Conservation (phyloP, 2,329 filamentous ascomycete genomes). For the Neocatenulostroma microsporum region DNA sequence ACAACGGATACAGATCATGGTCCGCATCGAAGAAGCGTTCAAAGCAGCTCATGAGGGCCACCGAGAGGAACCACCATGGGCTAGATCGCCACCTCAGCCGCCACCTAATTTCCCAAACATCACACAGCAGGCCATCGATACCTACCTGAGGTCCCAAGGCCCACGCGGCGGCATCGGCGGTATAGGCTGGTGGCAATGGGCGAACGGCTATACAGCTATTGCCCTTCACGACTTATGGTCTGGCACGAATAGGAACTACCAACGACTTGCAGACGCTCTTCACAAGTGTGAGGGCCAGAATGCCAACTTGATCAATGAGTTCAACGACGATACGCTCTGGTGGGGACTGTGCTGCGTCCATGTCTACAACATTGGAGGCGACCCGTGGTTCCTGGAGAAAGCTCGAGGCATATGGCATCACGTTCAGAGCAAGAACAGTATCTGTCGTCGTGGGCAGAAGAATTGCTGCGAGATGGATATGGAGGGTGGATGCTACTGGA, state of each 20-base stretch:
- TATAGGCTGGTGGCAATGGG: slow-evolving; percentile 26
- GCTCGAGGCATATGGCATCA: slow-evolving; percentile 19
- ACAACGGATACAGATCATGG: no score
- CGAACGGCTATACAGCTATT: slow-evolving; percentile 25
- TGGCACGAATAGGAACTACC: slow-evolving; percentile 15
- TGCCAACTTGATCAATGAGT: slow-evolving; percentile 21
- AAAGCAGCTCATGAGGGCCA: no score
- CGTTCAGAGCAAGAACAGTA: slow-evolving; percentile 9
- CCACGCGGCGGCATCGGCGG: slow-evolving; percentile 20
- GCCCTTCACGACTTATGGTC: slow-evolving; percentile 21
- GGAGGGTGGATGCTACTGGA: slow-evolving; percentile 21
- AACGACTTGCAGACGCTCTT: slow-evolving; percentile 10
- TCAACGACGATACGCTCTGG: slow-evolving; percentile 25
- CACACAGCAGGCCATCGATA: slow-evolving; percentile 20
- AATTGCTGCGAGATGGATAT: slow-evolving; percentile 18
- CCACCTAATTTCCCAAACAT: slow-evolving; percentile 8
- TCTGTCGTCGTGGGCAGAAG: slow-evolving; percentile 14
- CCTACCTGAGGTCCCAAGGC: slow-evolving; percentile 16
- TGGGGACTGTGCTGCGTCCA: slow-evolving; percentile 20
- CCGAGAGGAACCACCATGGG: slow-evolving; percentile 10
- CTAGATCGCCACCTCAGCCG: background rate
- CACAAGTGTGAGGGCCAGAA: slow-evolving; percentile 15
- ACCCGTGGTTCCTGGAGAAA: slow-evolving; percentile 18
- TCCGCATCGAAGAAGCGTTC: no score
- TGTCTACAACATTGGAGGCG: slow-evolving; percentile 16